These are phyloP conservation scores for Botrytis galanthina DNA, from an alignment of 2,329 filamentous ascomycete species.

Conservation along the genomic window DNA sequence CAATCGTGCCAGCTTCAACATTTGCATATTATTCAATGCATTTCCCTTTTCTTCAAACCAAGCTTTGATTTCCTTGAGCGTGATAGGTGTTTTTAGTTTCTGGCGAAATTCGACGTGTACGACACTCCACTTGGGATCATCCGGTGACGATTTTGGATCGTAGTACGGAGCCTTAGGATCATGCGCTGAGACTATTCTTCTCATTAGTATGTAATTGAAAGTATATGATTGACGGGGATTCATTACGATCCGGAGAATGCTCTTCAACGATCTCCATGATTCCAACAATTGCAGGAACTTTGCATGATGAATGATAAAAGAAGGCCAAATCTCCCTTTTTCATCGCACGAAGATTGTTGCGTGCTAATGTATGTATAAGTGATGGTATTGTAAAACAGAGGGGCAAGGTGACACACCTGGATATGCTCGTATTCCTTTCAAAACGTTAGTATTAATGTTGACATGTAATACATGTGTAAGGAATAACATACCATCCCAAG, in stretches of 20 bases:
- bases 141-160: conserved; percentile 69
- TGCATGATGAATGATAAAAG: conserved; percentile 96
- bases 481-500: conserved; percentile 74
- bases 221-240: background rate
- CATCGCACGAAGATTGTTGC: conserved; percentile 91
- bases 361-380: conserved; percentile 51
- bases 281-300: conserved; percentile 81
- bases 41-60: conserved; percentile 53
- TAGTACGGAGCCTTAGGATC: conserved; percentile 76
- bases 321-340: conserved; percentile 88
- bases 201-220: background rate
- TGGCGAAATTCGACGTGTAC: conserved; percentile 85
- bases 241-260: conserved; percentile 70
- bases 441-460: conserved; percentile 20
- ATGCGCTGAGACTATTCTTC: conserved; percentile 52
- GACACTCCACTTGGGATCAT: conserved; percentile 78
- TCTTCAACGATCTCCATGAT: conserved; percentile 87
- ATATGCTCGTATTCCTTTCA: conserved; percentile 50
- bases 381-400: conserved; percentile 21
- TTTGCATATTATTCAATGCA: conserved; percentile 72
- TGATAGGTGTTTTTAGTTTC: conserved; percentile 73
- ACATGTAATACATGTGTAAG: background rate
- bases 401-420: conserved; percentile 39
- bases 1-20: conserved; percentile 76
- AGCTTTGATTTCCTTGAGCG: conserved; percentile 68